A percentile compares a stretch with the other conserved stretches of the same genome.
Evolutionary conservation across 768 basidiomycete species (phyloP).

Genomic region (Boletus speciosus): DNA sequence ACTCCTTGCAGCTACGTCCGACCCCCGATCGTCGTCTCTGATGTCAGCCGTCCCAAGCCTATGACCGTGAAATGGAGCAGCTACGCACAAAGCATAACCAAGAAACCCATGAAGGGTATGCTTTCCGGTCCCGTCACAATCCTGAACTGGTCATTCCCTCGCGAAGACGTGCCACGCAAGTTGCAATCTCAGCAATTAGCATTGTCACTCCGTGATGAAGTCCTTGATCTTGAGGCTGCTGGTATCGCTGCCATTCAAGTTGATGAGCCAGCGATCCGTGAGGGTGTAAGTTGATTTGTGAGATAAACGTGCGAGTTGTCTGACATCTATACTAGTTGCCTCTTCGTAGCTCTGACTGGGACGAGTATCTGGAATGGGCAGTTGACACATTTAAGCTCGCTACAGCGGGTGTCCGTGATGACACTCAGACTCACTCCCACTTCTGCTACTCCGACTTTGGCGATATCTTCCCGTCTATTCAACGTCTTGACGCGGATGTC

Average conservation of each 20-base stretch:
- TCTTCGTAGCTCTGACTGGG: slow-evolving; percentile 95
- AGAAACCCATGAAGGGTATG: slow-evolving; percentile 99
- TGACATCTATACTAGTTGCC: slow-evolving; percentile 58
- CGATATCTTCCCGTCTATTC: slow-evolving; percentile 97
- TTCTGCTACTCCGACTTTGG: slow-evolving; percentile 99
- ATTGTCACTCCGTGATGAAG: slow-evolving; percentile 96
- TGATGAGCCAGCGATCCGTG: slow-evolving; percentile 99
- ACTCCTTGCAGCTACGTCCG: slow-evolving; percentile 73
- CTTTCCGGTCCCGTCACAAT: slow-evolving; percentile 97
- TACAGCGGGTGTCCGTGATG: slow-evolving; percentile 91
- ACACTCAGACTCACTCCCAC: slow-evolving; percentile 97
- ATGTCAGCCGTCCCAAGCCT: slow-evolving; percentile 86
- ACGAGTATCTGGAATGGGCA: slow-evolving; percentile 94
- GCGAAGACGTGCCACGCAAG: slow-evolving; percentile 94
- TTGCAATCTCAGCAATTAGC: slow-evolving; percentile 98
- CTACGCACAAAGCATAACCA: slow-evolving; percentile 92
- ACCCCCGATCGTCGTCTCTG: slow-evolving; percentile 97
- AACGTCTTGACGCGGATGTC: slow-evolving; percentile 95
- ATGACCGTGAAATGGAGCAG: slow-evolving; percentile 98
- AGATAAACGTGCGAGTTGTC: background rate
- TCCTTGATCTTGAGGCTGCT: slow-evolving; percentile 93
- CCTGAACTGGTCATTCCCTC: slow-evolving; percentile 99
- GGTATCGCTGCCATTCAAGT: slow-evolving; percentile 98
- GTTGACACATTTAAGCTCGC: slow-evolving; percentile 98
- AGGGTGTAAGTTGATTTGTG: slow-evolving; percentile 64